These are phyloP conservation scores for Kwoniella botswanensis DNA, from an alignment of 768 basidiomycete species.

Conservation along the genomic window DNA sequence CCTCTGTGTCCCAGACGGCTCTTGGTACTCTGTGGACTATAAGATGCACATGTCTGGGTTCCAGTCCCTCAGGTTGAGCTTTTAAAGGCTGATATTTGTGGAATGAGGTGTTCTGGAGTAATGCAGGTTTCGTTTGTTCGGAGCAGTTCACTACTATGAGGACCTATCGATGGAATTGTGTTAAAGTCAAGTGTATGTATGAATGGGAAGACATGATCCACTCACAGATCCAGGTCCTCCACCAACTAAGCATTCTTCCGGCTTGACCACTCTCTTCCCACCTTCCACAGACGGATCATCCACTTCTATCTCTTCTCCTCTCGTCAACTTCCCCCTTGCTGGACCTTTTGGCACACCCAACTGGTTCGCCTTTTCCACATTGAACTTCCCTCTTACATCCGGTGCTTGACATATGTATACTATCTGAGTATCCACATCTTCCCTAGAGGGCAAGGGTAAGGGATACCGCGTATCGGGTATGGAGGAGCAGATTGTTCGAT, in stretches of 20 bases:
- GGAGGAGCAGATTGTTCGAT: constrained; percentile 18
- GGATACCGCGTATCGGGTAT: constrained; percentile 26
- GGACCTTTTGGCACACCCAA: constrained; percentile 70
- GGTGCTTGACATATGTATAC: constrained; percentile 60
- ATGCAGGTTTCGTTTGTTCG: constrained; percentile 46
- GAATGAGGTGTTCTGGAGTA: constrained; percentile 30
- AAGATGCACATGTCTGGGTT: constrained; percentile 50
- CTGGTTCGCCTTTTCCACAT: constrained; percentile 67
- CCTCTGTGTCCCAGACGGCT: constrained; percentile 70
- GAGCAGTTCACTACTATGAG: constrained; percentile 74
- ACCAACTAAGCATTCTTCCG: constrained; percentile 51
- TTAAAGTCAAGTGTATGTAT: neutral
- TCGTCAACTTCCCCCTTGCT: constrained; percentile 67
- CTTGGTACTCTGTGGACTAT: constrained; percentile 72
- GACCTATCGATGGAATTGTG: constrained; percentile 23
- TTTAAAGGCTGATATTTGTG: constrained; percentile 23
- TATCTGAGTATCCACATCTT: constrained; percentile 43
- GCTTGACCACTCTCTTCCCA: constrained; percentile 47
- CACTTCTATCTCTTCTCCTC: constrained; percentile 68
- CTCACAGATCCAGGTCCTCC: constrained; percentile 54
- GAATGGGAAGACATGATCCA: neutral
- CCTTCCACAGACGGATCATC: constrained; percentile 39
- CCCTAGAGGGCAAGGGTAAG: constrained; percentile 29
- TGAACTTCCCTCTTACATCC: constrained; percentile 69
- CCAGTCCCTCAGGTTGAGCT: constrained; percentile 56